Conservation (phyloP, 2,329 filamentous ascomycete genomes). For the Cladophialophora bantiana region DNA sequence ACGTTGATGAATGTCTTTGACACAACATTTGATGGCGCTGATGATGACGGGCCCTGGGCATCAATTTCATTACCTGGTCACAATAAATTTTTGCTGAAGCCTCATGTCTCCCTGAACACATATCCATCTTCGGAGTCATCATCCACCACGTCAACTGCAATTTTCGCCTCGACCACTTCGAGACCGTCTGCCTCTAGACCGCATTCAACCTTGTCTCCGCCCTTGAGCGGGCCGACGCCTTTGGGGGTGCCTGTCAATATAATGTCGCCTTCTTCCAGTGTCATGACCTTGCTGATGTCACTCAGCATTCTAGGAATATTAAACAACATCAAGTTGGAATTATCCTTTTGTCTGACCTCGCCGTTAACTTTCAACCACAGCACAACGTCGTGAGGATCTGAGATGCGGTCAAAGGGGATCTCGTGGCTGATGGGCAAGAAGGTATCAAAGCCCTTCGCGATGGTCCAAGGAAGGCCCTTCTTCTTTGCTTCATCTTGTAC, state of each 20-base stretch:
- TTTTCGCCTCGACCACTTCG: conserved; percentile 82
- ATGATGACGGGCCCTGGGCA: not conserved
- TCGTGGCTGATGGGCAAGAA: conserved; percentile 86
- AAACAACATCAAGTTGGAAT: conserved; percentile 94
- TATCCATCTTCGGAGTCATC: conserved; percentile 71
- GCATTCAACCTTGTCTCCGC: conserved; percentile 86
- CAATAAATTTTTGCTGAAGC: not conserved
- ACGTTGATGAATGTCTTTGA: not conserved
- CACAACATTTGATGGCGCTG: not conserved
- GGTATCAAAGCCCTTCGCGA: conserved; percentile 97
- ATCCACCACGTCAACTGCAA: conserved; percentile 84
- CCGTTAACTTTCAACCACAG: conserved; percentile 86
- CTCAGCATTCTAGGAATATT: conserved; percentile 83
- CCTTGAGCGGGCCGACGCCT: conserved; percentile 84
- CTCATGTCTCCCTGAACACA: conserved; percentile 74
- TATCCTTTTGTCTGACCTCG: conserved; percentile 79
- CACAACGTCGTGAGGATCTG: conserved; percentile 86
- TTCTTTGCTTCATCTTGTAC: conserved; percentile 96
- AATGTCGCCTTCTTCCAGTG: conserved; percentile 87
- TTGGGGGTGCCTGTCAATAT: conserved; percentile 97
- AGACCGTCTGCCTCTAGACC: conserved; percentile 80
- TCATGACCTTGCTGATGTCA: conserved; percentile 95
- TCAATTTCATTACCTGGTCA: conserved; percentile 1
- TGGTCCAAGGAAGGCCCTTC: conserved; percentile 94
- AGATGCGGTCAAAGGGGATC: conserved; percentile 80